Percentiles rank a stretch among this genome's conserved stretches.
phyloP scores from a whole-genome alignment of 768 basidiomycete genomes.

The Dacryopinax spathularia region DNA sequence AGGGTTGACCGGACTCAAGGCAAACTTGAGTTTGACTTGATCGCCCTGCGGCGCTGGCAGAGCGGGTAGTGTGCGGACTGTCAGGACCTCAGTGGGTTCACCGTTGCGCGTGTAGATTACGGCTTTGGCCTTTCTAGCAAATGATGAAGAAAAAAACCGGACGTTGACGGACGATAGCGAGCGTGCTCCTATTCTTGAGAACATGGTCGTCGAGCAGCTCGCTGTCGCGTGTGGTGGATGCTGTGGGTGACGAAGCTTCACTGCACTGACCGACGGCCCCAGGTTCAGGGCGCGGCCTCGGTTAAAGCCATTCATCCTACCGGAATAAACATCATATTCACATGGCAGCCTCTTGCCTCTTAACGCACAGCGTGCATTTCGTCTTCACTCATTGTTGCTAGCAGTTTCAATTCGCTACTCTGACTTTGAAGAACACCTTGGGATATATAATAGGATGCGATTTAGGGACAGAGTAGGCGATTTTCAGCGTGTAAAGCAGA shows the following conservation, averaged over 20 bases:
- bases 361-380: too few species aligned
- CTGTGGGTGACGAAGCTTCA: background rate
- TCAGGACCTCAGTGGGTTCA: constrained; percentile 46
- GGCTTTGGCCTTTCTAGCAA: background rate
- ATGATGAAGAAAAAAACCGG: background rate
- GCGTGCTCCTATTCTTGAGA: background rate
- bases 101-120: constrained; percentile 27
- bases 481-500: background rate
- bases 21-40: constrained; percentile 49
- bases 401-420: background rate
- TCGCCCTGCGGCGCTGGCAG: constrained; percentile 41
- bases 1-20: constrained; percentile 66
- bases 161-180: background rate
- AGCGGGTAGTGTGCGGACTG: constrained; percentile 36
- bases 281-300: background rate
- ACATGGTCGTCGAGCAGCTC: background rate
- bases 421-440: background rate
- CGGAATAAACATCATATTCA: too few species aligned
- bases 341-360: too few species aligned
- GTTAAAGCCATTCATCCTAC: background rate
- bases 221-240: background rate
- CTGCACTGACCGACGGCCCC: background rate
- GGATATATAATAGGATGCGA: constrained; percentile 3
- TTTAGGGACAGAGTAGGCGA: background rate
- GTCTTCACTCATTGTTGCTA: background rate